phyloP scores from a whole-genome alignment of 1,284 basidiomycete genomes.

The Gomphus bonarii region DNA sequence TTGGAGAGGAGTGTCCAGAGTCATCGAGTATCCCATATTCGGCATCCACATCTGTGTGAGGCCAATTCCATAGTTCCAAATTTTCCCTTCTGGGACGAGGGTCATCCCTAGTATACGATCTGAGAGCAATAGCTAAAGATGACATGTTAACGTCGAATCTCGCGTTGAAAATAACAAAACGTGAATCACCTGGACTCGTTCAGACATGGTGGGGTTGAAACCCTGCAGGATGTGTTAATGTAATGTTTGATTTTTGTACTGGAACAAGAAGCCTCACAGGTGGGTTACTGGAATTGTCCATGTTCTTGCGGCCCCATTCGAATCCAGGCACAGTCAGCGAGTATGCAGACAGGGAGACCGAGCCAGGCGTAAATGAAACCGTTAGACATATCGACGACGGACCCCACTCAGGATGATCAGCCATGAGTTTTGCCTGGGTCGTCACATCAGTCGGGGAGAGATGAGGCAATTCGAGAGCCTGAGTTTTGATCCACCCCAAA shows the following conservation, averaged over 20 bases:
- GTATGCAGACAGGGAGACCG: constrained; percentile 91
- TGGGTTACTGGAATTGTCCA: constrained; percentile 78
- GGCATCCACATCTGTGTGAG: constrained; percentile 88
- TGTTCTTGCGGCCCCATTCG: constrained; percentile 96
- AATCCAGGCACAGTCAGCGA: constrained; percentile 86
- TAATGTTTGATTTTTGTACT: not conserved
- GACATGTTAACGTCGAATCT: not conserved
- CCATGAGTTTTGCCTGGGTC: constrained; percentile 94
- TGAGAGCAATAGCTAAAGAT: constrained; percentile 61
- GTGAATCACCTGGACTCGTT: constrained; percentile 63
- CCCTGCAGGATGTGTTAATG: constrained; percentile 33
- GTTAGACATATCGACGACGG: constrained; percentile 92
- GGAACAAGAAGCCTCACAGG: constrained; percentile 31
- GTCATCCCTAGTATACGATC: constrained; percentile 92
- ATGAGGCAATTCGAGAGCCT: constrained; percentile 86
- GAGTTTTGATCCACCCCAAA: constrained; percentile 97
- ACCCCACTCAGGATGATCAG: constrained; percentile 89
- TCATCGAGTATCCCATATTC: constrained; percentile 77
- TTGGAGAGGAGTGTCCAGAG: constrained; percentile 80
- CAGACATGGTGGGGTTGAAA: constrained; percentile 97
- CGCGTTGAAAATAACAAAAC: not conserved
- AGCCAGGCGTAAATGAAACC: constrained; percentile 95
- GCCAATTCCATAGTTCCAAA: constrained; percentile 92
- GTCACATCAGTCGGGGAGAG: constrained; percentile 93
- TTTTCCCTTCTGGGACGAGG: constrained; percentile 79